These are phyloP conservation scores for Solanum gracilifrons DNA, from an alignment of 257 asterid genomes.

Conservation along the genomic window DNA sequence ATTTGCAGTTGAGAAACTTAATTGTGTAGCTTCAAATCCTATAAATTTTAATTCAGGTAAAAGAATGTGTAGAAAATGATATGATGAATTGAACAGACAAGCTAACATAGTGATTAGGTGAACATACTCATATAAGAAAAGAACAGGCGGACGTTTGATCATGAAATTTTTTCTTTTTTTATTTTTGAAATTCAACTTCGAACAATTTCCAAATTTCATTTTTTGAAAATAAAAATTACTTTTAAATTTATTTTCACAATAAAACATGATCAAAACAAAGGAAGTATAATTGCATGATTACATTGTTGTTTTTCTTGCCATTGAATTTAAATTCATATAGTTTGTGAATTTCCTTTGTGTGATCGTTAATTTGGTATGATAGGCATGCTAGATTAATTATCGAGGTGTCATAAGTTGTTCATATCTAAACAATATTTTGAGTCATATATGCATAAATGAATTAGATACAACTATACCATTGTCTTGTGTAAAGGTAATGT, in stretches of 20 bases:
- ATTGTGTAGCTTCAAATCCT: slow-evolving; percentile 11
- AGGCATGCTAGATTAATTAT: neutral
- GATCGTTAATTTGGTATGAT: neutral
- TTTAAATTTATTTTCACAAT: too few species aligned
- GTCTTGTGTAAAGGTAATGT: neutral
- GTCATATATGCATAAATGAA: neutral
- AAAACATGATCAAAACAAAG: neutral
- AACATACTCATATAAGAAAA: neutral
- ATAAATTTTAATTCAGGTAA: neutral
- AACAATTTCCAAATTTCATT: too few species aligned
- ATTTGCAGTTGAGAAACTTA: slow-evolving; percentile 60
- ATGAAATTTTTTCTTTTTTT: too few species aligned
- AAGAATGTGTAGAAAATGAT: slow-evolving; percentile 7
- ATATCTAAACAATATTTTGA: neutral
- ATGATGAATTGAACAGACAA: neutral
- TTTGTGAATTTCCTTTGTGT: neutral
- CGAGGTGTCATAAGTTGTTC: neutral
- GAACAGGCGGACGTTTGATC: neutral
- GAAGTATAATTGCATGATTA: neutral
- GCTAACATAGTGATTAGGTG: slow-evolving; percentile 3
- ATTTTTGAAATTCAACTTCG: neutral
- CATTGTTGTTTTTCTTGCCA: neutral
- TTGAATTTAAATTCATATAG: neutral
- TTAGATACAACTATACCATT: neutral
- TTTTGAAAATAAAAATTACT: too few species aligned